Base-by-base conservation (phyloP, 176 grass and related monocot genomes). In the Poa annua region DNA sequence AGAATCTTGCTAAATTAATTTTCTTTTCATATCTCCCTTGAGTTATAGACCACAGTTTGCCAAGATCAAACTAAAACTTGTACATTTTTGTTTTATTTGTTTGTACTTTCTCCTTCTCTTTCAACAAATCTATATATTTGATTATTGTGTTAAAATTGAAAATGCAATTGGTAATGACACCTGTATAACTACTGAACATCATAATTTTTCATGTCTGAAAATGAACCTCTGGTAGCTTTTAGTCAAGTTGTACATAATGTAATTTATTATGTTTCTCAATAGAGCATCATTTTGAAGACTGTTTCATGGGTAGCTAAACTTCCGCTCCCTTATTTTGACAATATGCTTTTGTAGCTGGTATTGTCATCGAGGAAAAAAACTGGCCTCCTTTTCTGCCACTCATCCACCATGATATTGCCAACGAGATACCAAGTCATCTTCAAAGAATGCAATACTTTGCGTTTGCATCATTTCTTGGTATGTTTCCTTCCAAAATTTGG, bases 341-440 rank as follows among this genome's bases (percentile, higher is more conserved):
- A 33, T 71, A 74, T 82, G 66, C 19, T 81, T 90, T 78, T 85
- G 22, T 80, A 99, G 97, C 91, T 93, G 97, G 97, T 48, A 94
- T 96, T 87, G 88, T 92, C 52, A 92, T 99, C 11, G 93, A 99
- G 59, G 91, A 96, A 75, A 99, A 99, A 91, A 99, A 99, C 22
- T 99, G 97, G 97, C 97, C 97, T 72, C 93, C 93, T 61, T 96
- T 96, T 80, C 78, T 99, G 38, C 97, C 97, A 73, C 87, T 99
- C 44, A 99, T 99, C 45, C 97, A 99, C 88, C 93, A 99, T 87
- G 97, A 99, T 83, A 96, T 99, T 79, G 66, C 84, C 32, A 94
- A 89, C 81, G 97, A 99, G 88, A 99, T 99, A 89, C 97, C 97
- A 0, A 90, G 83, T 76, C 97, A 96, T 78, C 85, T 95, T 65